A percentile compares a stretch with the other conserved stretches of the same genome.
phyloP scores from a whole-genome alignment of 2,329 filamentous ascomycete genomes.

The Venturiaceae sp. region DNA sequence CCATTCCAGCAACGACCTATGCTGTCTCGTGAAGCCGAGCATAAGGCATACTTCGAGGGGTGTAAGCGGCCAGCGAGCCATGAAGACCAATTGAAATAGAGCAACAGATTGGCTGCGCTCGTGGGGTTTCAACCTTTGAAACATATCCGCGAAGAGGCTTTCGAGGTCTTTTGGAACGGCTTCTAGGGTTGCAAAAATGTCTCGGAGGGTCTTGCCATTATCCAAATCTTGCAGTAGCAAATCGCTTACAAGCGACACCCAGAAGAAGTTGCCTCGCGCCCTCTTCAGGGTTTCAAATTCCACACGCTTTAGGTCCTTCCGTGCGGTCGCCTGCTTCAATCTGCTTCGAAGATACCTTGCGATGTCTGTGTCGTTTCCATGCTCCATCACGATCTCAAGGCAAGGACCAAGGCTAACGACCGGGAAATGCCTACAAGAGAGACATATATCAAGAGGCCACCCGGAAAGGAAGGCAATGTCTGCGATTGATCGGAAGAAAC shows the following conservation, averaged over 20 bases:
- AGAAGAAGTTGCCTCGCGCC: slow-evolving; percentile 35
- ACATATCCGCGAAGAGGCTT: not conserved
- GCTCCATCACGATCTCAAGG: slow-evolving; percentile 21
- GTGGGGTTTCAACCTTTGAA: not conserved
- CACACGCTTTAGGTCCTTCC: slow-evolving; percentile 12
- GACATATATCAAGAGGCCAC: slow-evolving; percentile 21
- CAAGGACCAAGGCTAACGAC: slow-evolving; percentile 23
- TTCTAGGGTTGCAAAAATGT: not conserved
- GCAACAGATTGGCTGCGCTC: not conserved
- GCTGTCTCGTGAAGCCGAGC: too few relatives aligned
- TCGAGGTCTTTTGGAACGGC: not conserved
- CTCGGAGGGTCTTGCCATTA: not conserved
- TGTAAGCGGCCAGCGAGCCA: not conserved
- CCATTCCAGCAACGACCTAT: too few relatives aligned
- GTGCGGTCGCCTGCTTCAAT: slow-evolving; percentile 15
- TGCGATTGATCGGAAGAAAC: slow-evolving; percentile 24
- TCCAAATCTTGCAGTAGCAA: slow-evolving; percentile 12
- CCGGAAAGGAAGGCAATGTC: slow-evolving; percentile 10
- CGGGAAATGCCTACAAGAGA: slow-evolving; percentile 37
- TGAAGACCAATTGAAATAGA: not conserved
- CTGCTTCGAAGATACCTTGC: slow-evolving; percentile 22
- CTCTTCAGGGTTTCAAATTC: slow-evolving; percentile 23
- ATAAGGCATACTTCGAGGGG: not conserved
- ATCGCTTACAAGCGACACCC: slow-evolving; percentile 34
- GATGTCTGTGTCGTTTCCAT: slow-evolving; percentile 23